Conservation (phyloP, 495 filamentous ascomycete species). For the Trypethelium eluteriae region DNA sequence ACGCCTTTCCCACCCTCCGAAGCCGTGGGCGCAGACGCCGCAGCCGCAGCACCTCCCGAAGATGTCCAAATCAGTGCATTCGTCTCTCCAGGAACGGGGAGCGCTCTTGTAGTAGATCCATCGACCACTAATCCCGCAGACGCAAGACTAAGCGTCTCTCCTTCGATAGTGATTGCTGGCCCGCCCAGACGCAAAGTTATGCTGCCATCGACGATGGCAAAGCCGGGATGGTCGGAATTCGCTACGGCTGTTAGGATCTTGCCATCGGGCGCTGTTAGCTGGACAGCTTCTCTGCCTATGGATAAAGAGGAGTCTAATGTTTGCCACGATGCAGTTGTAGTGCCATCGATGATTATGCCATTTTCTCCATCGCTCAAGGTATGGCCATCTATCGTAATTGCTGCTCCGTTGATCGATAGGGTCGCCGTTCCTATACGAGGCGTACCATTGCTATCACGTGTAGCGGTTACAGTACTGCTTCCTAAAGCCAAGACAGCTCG, state of each 20-base stretch:
- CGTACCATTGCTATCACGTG: neutral
- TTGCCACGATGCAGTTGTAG: neutral
- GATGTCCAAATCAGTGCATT: neutral
- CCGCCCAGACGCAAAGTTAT: neutral
- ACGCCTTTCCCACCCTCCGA: neutral
- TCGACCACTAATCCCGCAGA: neutral
- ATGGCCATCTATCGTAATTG: neutral
- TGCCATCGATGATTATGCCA: neutral
- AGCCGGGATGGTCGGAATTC: neutral
- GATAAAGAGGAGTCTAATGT: neutral
- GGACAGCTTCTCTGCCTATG: neutral
- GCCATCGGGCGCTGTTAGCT: conserved; percentile 1
- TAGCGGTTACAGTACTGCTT: neutral
- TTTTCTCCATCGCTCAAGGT: neutral
- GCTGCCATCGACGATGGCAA: neutral
- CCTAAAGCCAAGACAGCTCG: neutral
- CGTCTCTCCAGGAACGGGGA: neutral
- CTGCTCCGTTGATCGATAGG: neutral
- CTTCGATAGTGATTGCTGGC: neutral
- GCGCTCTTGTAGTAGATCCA: neutral
- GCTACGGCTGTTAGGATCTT: neutral
- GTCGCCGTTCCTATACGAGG: neutral
- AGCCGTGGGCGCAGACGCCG: neutral
- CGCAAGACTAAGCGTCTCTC: neutral
- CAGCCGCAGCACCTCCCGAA: neutral